Conservation (phyloP, 2,329 filamentous ascomycete genomes). For the Talaromyces sp. region DNA sequence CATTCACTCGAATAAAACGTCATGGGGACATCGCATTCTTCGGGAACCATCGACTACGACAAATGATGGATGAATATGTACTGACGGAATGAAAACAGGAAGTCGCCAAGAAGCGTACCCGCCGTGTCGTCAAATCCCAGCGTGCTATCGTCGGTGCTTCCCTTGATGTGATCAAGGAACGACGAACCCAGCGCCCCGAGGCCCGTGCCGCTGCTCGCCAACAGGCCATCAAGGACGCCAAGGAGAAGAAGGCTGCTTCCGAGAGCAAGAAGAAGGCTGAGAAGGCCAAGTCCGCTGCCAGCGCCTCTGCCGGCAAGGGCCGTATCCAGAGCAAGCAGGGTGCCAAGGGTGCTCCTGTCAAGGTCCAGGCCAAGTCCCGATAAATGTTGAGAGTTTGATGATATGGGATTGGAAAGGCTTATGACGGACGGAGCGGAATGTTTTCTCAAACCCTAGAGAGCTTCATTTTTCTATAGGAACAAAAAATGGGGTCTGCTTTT, state of each 20-base stretch:
- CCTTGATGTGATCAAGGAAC: constrained; percentile 99
- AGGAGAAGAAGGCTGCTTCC: constrained; percentile 92
- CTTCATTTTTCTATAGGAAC: constrained; percentile 20
- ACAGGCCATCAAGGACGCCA: constrained; percentile 91
- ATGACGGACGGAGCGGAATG: constrained; percentile 22
- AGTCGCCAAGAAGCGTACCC: constrained; percentile 99
- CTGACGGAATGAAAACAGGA: constrained; percentile 58
- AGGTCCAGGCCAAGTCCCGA: constrained; percentile 82
- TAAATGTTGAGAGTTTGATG: constrained; percentile 49
- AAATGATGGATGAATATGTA: constrained; percentile 11
- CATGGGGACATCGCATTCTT: not conserved
- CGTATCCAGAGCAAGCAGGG: constrained; percentile 95
- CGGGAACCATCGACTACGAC: not conserved
- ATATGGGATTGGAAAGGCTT: not conserved
- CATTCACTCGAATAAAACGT: not conserved
- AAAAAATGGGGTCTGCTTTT: constrained; percentile 13
- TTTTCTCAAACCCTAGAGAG: constrained; percentile 21
- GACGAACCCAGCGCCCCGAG: constrained; percentile 89
- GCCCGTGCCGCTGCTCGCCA: constrained; percentile 86
- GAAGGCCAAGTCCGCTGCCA: constrained; percentile 89
- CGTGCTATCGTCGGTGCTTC: constrained; percentile 98
- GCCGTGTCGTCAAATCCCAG: constrained; percentile 97
- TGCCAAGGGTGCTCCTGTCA: constrained; percentile 81
- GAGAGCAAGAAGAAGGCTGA: constrained; percentile 96
- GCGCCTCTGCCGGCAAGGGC: constrained; percentile 71